Evolutionary conservation across 768 basidiomycete species (phyloP).

Genomic region (Hygrocybe coccinea): DNA sequence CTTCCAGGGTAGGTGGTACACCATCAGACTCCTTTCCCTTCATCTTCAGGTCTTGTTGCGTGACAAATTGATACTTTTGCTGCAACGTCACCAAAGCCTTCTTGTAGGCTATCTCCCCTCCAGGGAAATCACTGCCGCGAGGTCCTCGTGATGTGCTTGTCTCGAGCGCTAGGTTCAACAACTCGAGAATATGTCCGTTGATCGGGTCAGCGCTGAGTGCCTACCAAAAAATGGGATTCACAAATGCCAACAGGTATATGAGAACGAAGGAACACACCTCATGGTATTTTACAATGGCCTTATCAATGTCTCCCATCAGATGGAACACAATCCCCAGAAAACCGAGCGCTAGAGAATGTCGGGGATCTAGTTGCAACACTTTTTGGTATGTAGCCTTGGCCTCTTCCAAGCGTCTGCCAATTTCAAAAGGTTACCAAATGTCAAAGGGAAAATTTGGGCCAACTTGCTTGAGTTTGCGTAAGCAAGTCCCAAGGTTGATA

Average conservation of each 20-base stretch:
- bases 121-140: neutral
- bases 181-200: slow-evolving; percentile 73
- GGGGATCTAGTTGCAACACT: slow-evolving; percentile 84
- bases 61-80: neutral
- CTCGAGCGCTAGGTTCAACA: slow-evolving; percentile 78
- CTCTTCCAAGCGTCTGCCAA: slow-evolving; percentile 47
- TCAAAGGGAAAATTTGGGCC: neutral
- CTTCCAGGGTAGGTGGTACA: neutral
- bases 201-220: slow-evolving; percentile 79
- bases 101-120: neutral
- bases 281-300: slow-evolving; percentile 87
- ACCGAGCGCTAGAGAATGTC: slow-evolving; percentile 73
- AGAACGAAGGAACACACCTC: slow-evolving; percentile 50
- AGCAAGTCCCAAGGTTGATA: slow-evolving; percentile 88
- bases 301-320: slow-evolving; percentile 63
- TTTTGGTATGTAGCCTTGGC: slow-evolving; percentile 71
- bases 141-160: slow-evolving; percentile 19
- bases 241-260: neutral
- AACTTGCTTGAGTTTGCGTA: slow-evolving; percentile 71
- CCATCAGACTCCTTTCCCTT: neutral
- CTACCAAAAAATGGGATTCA: slow-evolving; percentile 28
- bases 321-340: slow-evolving; percentile 90
- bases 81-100: neutral
- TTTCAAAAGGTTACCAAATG: neutral
- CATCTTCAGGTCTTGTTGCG: neutral